These are phyloP conservation scores for Candida boleticola DNA, from an alignment of 805 yeast species.

Conservation along the genomic window DNA sequence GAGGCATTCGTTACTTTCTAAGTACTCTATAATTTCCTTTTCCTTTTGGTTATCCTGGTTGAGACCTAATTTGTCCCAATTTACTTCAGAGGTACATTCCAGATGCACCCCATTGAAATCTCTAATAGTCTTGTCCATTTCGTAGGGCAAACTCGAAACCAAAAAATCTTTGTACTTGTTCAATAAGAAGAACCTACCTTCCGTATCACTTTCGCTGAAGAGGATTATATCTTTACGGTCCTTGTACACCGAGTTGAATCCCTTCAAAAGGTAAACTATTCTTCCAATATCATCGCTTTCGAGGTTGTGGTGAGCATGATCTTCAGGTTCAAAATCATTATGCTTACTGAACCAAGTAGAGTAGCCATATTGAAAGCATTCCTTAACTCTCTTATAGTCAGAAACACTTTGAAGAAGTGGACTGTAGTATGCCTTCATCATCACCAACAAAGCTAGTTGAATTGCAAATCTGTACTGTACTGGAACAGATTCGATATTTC, in stretches of 20 bases:
- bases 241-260: constrained; percentile 19
- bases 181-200: constrained; percentile 23
- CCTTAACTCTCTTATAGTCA: constrained; percentile 25
- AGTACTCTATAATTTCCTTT: constrained; percentile 1
- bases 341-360: constrained; percentile 4
- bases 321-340: background rate
- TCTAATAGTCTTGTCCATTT: constrained; percentile 22
- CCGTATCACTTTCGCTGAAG: background rate
- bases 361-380: constrained; percentile 20
- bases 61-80: constrained; percentile 33
- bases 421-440: constrained; percentile 31
- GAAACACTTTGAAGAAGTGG: constrained; percentile 24
- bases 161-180: constrained; percentile 33
- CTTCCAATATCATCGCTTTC: constrained; percentile 13
- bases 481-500: constrained; percentile 27
- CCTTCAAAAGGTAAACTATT: constrained; percentile 21
- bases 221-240: constrained; percentile 7
- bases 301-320: background rate
- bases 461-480: constrained; percentile 39
- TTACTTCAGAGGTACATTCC: constrained; percentile 5
- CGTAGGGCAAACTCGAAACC: constrained; percentile 36
- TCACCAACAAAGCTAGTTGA: constrained; percentile 29
- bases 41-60: background rate
- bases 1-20: background rate
- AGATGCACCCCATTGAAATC: constrained; percentile 1